Evolutionary conservation across 148 eudicot genomes (phyloP), one percentile per base, ranked within the genome.

Genomic region (Linanthus parryae): DNA sequence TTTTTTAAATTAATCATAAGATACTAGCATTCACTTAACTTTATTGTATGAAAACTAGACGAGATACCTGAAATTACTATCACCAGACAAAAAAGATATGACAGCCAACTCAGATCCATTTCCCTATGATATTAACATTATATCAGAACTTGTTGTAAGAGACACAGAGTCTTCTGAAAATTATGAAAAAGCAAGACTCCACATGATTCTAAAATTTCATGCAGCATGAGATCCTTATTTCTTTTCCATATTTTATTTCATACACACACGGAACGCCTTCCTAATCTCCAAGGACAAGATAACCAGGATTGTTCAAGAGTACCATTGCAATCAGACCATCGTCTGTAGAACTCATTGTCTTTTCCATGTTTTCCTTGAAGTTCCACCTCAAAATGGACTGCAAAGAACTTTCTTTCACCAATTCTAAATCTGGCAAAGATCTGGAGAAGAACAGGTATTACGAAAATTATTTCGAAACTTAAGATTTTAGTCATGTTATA

Each of bases 91-190:
- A 54, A 86, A 48, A 48, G 91, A 83, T 37, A 83, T 49, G 55
- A 86, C 64, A 43, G 76, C 87, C 72, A 83, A 49, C 71, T 86
- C 95, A 57, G 50, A 51, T 26, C 91, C 91, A 80, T 77, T 73
- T 44, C 55, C 67, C 95, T 86, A 66, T 8, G 58, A 36, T 35
- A 55, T 46, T 15, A 54, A 8, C 9, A 21, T 25, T 2, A 7
- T 19, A 11, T 30, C 27, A 27, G 31, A 6, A 15, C 22, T 8
- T 16, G 15, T 33, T 6, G 44, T 51, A 25, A 28, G 35, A 25
- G 23, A 53, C 12, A 34, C 23, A 33, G 23, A 59, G 52, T 50
- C 30, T 53, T 17, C 15, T 20, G 14, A 48, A 16, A 38, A 22
- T 34, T 22, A 37, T 15, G 11, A 22, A 22, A 35, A 31, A 36